These are phyloP conservation scores for Hawksworthiomyces lignivorus DNA, from an alignment of 2,329 filamentous ascomycete genomes.

Conservation along the genomic window DNA sequence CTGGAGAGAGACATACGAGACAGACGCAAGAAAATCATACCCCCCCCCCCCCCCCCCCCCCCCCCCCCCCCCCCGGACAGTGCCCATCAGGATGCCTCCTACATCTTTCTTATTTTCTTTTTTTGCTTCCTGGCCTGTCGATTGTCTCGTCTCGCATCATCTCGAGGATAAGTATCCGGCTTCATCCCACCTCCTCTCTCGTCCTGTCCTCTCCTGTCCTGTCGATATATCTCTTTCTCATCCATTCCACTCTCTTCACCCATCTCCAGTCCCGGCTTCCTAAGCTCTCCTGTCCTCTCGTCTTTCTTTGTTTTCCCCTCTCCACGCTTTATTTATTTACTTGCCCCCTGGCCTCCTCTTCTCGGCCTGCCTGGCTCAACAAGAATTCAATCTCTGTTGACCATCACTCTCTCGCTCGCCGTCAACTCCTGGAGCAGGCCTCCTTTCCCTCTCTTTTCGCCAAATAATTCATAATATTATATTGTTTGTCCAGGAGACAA, in stretches of 20 bases:
- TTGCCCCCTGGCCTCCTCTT: conserved; percentile 7
- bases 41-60: not conserved
- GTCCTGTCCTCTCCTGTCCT: conserved; percentile 1
- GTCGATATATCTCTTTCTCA: not conserved
- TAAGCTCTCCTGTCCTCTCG: conserved; percentile 16
- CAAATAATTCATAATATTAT: conserved; percentile 19
- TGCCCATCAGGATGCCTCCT: too few relatives aligned
- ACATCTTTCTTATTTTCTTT: not conserved
- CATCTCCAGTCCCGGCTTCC: conserved; percentile 16
- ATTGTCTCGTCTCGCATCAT: conserved; percentile 6
- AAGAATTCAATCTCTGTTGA: conserved; percentile 2
- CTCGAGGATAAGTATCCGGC: conserved; percentile 16
- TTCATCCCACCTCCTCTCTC: conserved; percentile 5
- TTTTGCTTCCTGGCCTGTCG: conserved; percentile 13
- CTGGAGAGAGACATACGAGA: not conserved
- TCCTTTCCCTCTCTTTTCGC: conserved; percentile 12
- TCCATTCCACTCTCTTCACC: not conserved
- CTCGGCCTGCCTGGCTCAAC: conserved; percentile 1
- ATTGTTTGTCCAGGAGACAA: conserved; percentile 6
- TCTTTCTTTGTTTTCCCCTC: conserved; percentile 5
- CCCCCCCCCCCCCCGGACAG: not conserved
- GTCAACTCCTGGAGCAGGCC: conserved; percentile 19
- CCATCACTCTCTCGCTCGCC: conserved; percentile 2
- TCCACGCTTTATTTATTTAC: conserved; percentile 3
- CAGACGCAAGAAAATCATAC: too few relatives aligned